Evolutionary conservation across 805 yeast genomes (phyloP).

Genomic region (Teunomyces aglyptinius): DNA sequence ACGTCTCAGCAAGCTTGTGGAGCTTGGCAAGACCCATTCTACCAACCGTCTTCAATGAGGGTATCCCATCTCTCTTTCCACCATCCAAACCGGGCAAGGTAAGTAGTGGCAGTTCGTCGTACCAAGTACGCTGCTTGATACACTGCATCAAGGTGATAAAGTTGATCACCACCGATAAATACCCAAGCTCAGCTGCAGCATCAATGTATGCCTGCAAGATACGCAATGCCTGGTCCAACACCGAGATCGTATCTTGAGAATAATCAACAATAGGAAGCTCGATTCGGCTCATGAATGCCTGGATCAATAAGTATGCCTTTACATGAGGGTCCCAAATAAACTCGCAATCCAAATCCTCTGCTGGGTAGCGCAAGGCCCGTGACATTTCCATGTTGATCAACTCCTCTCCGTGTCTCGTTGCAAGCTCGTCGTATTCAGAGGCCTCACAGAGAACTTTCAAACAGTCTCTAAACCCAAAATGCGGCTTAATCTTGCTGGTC

Average conservation of each 20-base stretch:
- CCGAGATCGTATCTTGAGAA: conserved; percentile 88
- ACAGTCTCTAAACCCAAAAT: conserved; percentile 56
- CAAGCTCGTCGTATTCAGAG: conserved; percentile 80
- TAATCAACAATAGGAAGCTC: conserved; percentile 95
- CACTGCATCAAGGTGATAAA: conserved; percentile 76
- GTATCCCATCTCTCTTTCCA: conserved; percentile 1
- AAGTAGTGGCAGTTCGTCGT: conserved; percentile 67
- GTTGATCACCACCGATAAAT: conserved; percentile 55
- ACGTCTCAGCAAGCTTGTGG: conserved; percentile 30
- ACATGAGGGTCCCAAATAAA: conserved; percentile 87
- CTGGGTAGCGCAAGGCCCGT: conserved; percentile 60
- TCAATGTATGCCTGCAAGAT: conserved; percentile 91
- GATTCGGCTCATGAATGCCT: conserved; percentile 66
- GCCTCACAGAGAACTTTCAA: conserved; percentile 60
- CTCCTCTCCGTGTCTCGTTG: conserved; percentile 91
- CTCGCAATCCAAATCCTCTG: conserved; percentile 55
- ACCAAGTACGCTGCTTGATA: conserved; percentile 87
- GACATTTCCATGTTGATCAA: conserved; percentile 82
- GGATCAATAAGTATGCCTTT: conserved; percentile 68
- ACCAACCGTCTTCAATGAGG: conserved; percentile 44
- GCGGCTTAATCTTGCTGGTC: conserved; percentile 50
- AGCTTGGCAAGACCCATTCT: conserved; percentile 33
- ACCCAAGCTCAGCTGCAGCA: conserved; percentile 82
- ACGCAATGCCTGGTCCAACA: conserved; percentile 91
- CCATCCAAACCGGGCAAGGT: conserved; percentile 48